Evolutionary conservation across 805 yeast genomes (phyloP).

Genomic region (Starmerella asiatica): DNA sequence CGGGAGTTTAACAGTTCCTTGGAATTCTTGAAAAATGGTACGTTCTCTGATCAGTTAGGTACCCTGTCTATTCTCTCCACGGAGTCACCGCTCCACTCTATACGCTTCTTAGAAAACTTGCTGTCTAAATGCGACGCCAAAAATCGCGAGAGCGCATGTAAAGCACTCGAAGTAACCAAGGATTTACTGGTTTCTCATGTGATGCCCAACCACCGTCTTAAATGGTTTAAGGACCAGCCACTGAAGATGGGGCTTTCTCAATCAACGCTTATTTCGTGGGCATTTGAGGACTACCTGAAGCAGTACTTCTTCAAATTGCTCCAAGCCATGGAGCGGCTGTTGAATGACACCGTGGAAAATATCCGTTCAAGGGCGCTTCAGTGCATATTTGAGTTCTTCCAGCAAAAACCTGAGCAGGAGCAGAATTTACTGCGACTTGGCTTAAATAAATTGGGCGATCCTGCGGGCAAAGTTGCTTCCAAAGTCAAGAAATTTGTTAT

Average conservation of each 20-base stretch:
- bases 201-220: slow-evolving; percentile 68
- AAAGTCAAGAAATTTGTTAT: slow-evolving; percentile 71
- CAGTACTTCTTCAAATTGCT: slow-evolving; percentile 60
- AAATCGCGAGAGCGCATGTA: slow-evolving; percentile 83
- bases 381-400: slow-evolving; percentile 67
- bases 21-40: slow-evolving; percentile 82
- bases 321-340: slow-evolving; percentile 58
- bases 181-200: slow-evolving; percentile 79
- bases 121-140: slow-evolving; percentile 74
- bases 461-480: slow-evolving; percentile 79
- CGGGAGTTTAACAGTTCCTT: slow-evolving; percentile 59
- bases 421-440: slow-evolving; percentile 77
- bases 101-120: slow-evolving; percentile 69
- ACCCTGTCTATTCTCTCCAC: slow-evolving; percentile 86
- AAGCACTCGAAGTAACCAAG: slow-evolving; percentile 75
- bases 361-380: slow-evolving; percentile 66
- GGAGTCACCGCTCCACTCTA: slow-evolving; percentile 86
- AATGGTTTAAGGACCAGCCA: slow-evolving; percentile 66
- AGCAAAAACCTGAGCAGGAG: slow-evolving; percentile 91
- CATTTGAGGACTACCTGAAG: slow-evolving; percentile 83
- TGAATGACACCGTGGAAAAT: slow-evolving; percentile 85
- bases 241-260: slow-evolving; percentile 35
- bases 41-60: slow-evolving; percentile 85
- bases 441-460: slow-evolving; percentile 88
- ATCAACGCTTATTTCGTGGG: slow-evolving; percentile 54